Conservation (phyloP, 352 stramenopile genomes). For the Phytophthora pistaciae region DNA sequence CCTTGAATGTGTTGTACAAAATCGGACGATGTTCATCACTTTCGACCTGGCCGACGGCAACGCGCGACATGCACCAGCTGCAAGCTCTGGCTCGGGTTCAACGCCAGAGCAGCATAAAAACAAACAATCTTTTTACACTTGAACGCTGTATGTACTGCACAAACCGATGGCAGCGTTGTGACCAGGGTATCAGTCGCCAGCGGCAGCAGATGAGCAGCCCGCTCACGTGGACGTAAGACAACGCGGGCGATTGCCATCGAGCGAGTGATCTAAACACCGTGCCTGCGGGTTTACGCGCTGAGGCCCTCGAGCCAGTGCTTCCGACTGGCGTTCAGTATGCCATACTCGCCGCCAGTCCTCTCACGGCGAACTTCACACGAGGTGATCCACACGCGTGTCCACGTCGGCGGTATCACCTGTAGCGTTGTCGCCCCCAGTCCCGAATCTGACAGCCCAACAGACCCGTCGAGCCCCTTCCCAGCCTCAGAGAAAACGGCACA, state of each 20-base stretch:
- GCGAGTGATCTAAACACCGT: slow-evolving; percentile 1
- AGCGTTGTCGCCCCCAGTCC: slow-evolving; percentile 6
- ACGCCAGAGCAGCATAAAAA: slow-evolving; percentile 9
- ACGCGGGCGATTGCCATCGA: background rate
- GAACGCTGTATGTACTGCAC: background rate
- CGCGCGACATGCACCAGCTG: slow-evolving; percentile 16
- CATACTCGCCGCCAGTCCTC: background rate
- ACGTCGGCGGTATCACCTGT: slow-evolving; percentile 21
- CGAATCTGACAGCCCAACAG: background rate
- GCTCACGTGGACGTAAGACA: slow-evolving; percentile 8
- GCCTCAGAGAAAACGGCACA: background rate
- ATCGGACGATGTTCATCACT: slow-evolving; percentile 27
- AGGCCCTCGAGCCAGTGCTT: background rate
- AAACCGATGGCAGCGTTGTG: slow-evolving; percentile 4
- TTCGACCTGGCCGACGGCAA: background rate
- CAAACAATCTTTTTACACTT: slow-evolving; percentile 1
- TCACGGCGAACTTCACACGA: background rate
- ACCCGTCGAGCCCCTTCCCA: background rate
- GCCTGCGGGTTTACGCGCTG: slow-evolving; percentile 8
- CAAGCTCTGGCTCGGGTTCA: background rate
- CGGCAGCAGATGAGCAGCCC: background rate
- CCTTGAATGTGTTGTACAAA: slow-evolving; percentile 2
- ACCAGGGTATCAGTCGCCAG: slow-evolving; percentile 8
- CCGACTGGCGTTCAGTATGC: background rate
- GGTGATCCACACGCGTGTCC: slow-evolving; percentile 5